A percentile compares a stretch with the other conserved stretches of the same genome.
phyloP scores from a whole-genome alignment of 2,329 filamentous ascomycete species.

The Colletotrichum destructivum region DNA sequence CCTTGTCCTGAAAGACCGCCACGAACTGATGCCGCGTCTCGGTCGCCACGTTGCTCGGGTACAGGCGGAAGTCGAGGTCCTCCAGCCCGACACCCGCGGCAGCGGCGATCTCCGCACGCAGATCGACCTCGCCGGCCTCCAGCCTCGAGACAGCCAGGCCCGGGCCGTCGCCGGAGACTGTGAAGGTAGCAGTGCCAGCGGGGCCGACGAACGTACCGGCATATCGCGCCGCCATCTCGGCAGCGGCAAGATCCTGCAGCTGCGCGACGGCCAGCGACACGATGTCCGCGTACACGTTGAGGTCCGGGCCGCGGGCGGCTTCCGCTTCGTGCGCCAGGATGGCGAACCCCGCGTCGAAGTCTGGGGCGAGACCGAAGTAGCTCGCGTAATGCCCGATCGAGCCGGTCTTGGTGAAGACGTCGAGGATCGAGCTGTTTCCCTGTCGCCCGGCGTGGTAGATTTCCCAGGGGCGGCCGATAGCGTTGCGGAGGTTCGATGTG shows the following conservation, averaged over 20 bases:
- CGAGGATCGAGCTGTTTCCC: slow-evolving; percentile 45
- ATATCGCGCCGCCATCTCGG: slow-evolving; percentile 42
- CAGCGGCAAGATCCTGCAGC: slow-evolving; percentile 41
- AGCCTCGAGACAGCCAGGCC: slow-evolving; percentile 48
- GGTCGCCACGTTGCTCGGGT: slow-evolving; percentile 50
- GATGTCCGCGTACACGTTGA: slow-evolving; percentile 53
- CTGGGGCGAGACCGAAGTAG: slow-evolving; percentile 47
- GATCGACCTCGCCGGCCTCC: slow-evolving; percentile 36
- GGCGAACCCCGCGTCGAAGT: slow-evolving; percentile 51
- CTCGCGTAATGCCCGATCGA: slow-evolving; percentile 49
- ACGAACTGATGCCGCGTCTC: slow-evolving; percentile 47
- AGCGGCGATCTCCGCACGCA: slow-evolving; percentile 43
- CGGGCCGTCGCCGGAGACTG: slow-evolving; percentile 41
- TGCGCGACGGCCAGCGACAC: slow-evolving; percentile 45
- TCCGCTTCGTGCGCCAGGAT: slow-evolving; percentile 52
- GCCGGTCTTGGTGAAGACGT: slow-evolving; percentile 50
- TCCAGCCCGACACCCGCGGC: slow-evolving; percentile 43
- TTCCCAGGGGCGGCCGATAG: slow-evolving; percentile 53
- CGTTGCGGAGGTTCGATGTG: slow-evolving; percentile 54
- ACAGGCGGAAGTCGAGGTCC: slow-evolving; percentile 49
- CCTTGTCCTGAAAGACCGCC: slow-evolving; percentile 50
- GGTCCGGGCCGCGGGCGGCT: slow-evolving; percentile 46
- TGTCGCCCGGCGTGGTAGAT: slow-evolving; percentile 48
- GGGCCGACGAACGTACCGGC: slow-evolving; percentile 37
- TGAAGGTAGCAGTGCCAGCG: slow-evolving; percentile 13